phyloP scores from a whole-genome alignment of 192 early-diverging fungal species.

The Umbelopsis vinacea region DNA sequence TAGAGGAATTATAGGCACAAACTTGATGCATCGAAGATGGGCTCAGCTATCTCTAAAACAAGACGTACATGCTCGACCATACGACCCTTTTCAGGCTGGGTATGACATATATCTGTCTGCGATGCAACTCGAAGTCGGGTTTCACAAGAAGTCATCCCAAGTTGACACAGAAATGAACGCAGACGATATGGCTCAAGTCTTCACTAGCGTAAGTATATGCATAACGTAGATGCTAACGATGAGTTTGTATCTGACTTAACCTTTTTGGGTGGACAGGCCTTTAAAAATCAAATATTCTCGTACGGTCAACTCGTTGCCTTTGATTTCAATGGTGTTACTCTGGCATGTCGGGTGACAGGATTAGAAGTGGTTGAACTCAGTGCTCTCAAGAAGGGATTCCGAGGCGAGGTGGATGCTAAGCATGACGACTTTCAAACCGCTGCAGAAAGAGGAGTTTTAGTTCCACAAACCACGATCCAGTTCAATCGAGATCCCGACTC shows the following conservation, averaged over 20 bases:
- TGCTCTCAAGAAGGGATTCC: slow-evolving; percentile 48
- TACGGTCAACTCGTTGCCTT: slow-evolving; percentile 77
- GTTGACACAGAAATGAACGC: slow-evolving; percentile 67
- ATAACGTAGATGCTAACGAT: background rate
- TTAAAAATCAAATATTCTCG: slow-evolving; percentile 83
- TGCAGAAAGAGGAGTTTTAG: slow-evolving; percentile 71
- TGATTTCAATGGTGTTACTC: slow-evolving; percentile 80
- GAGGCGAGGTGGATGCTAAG: slow-evolving; percentile 35
- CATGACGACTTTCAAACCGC: background rate
- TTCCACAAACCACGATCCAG: slow-evolving; percentile 68
- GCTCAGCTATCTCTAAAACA: slow-evolving; percentile 67
- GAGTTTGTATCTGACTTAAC: background rate
- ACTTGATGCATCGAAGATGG: slow-evolving; percentile 65
- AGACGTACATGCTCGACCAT: slow-evolving; percentile 63
- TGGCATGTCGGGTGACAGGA: slow-evolving; percentile 46
- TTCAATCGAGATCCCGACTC: slow-evolving; percentile 76
- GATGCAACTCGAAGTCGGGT: slow-evolving; percentile 64
- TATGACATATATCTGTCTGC: slow-evolving; percentile 46
- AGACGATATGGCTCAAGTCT: slow-evolving; percentile 70
- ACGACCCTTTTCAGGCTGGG: slow-evolving; percentile 59
- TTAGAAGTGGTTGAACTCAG: slow-evolving; percentile 63
- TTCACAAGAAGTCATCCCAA: slow-evolving; percentile 55
- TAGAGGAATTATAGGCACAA: slow-evolving; percentile 57
- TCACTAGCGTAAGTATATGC: slow-evolving; percentile 49
- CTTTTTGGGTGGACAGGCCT: slow-evolving; percentile 44